Evolutionary conservation across 1,284 basidiomycete genomes (phyloP), one percentile per base, ranked within the genome.

Genomic region (Caloboletus firmus): DNA sequence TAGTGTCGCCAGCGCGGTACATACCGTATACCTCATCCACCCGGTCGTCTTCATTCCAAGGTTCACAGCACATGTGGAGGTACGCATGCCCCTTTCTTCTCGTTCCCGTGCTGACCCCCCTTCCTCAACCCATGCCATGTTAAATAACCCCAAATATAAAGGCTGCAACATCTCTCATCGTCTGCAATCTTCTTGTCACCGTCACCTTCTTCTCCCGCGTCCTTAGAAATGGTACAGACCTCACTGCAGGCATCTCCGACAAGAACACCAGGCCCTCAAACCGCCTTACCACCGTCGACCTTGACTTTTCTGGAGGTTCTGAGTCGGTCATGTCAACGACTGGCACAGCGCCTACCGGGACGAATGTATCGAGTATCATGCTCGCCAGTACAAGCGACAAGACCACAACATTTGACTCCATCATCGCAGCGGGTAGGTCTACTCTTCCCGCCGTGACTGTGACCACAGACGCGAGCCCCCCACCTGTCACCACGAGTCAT

Each of bases 171-270:
- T 68, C 70, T 18, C 63, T 68, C 31, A 57, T 72, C 32, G 63
- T 72, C 31, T 72, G 68, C 49, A 72, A 68, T 24, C 65, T 68
- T n/a, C 67, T 68, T 42, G 68, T 68, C 40, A 10, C 68, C 32
- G 61, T 66, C 24, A 59, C 67, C 3, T 69, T 68, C 28, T 1
- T 69, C 34, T 63, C 61, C 47, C 57, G 67, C 18, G 35, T 59
- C 5, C 32, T 32, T 3, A 39, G 49, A 22, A 50, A 51, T 5
- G 56, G 54, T 20, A 3, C 22, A 34, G 59, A 63, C 26, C 48
- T 60, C 46, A 44, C 52, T 20, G 44, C 44, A 0, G 40, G 45
- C 3, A 15, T 47, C 4, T 3, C 43, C 2, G 50, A 15, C 34
- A 62, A 55, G 54, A 28, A 31, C 13, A 11, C 45, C 1, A 4